Evolutionary conservation across 768 basidiomycete species (phyloP).

Genomic region (Agrocybe praecox): DNA sequence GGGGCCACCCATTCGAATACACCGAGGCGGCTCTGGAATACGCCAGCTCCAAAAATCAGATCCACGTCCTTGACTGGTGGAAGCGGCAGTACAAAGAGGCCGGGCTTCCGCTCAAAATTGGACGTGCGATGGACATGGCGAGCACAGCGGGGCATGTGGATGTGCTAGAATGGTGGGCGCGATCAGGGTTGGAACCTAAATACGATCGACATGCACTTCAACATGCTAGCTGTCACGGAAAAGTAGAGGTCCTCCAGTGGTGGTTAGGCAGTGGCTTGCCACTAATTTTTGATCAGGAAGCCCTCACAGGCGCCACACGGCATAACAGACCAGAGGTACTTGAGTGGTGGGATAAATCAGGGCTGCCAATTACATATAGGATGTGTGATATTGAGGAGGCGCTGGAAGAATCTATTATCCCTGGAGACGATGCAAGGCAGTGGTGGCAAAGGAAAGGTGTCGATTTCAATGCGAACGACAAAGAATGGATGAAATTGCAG

Average conservation of each 20-base stretch:
- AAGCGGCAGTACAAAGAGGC: slow-evolving; percentile 51
- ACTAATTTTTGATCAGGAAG: slow-evolving; percentile 80
- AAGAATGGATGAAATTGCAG: slow-evolving; percentile 88
- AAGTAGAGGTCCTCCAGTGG: slow-evolving; percentile 81
- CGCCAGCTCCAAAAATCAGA: slow-evolving; percentile 76
- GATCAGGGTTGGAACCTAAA: slow-evolving; percentile 74
- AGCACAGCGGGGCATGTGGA: slow-evolving; percentile 76
- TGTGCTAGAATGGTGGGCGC: slow-evolving; percentile 85
- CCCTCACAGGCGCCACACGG: slow-evolving; percentile 76
- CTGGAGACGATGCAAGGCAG: slow-evolving; percentile 69
- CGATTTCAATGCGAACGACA: slow-evolving; percentile 82
- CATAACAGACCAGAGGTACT: slow-evolving; percentile 82
- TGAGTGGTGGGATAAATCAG: slow-evolving; percentile 87
- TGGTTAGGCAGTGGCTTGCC: slow-evolving; percentile 81
- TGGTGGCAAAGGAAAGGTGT: slow-evolving; percentile 88
- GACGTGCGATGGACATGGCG: slow-evolving; percentile 85
- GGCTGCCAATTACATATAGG: slow-evolving; percentile 80
- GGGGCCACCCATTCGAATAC: slow-evolving; percentile 69
- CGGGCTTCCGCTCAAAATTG: slow-evolving; percentile 72
- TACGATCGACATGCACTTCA: slow-evolving; percentile 79
- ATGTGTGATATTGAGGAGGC: slow-evolving; percentile 94
- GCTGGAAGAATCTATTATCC: slow-evolving; percentile 82
- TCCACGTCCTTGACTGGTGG: slow-evolving; percentile 88
- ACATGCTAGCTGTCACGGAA: slow-evolving; percentile 79
- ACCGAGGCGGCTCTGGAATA: slow-evolving; percentile 80